Conservation (phyloP, 1,284 basidiomycete species). For the Microbotryum violaceum region DNA sequence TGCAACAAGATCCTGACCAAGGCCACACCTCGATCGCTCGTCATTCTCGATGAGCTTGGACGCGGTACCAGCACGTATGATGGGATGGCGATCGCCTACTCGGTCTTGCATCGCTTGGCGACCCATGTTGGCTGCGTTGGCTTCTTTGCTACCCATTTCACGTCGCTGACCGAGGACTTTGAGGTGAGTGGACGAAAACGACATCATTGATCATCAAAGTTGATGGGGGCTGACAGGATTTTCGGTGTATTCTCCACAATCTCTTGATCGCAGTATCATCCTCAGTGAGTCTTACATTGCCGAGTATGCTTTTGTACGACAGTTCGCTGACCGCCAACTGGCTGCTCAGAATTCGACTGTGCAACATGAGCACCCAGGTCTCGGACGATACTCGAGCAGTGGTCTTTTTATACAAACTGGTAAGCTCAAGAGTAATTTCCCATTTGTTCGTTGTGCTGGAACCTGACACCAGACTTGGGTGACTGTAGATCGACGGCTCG, state of each 20-base stretch:
- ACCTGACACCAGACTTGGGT: not conserved
- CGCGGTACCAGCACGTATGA: slow-evolving; percentile 69
- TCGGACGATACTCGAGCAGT: slow-evolving; percentile 82
- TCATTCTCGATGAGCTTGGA: slow-evolving; percentile 80
- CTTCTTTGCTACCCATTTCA: slow-evolving; percentile 67
- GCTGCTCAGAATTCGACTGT: slow-evolving; percentile 65
- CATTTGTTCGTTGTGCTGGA: slow-evolving; percentile 12
- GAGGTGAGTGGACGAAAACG: slow-evolving; percentile 36
- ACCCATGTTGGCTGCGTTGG: slow-evolving; percentile 76
- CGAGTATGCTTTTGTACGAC: too few species aligned
- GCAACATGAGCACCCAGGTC: slow-evolving; percentile 89
- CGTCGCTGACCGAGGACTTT: slow-evolving; percentile 76
- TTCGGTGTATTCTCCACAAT: not conserved
- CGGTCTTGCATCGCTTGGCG: slow-evolving; percentile 85
- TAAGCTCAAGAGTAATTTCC: slow-evolving; percentile 65
- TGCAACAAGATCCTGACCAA: slow-evolving; percentile 45
- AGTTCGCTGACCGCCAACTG: too few species aligned
- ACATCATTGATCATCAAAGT: not conserved
- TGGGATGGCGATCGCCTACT: slow-evolving; percentile 88
- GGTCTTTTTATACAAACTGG: slow-evolving; percentile 86
- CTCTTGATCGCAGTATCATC: slow-evolving; percentile 55
- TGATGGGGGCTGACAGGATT: not conserved
- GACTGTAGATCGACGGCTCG: slow-evolving; percentile 22
- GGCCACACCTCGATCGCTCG: slow-evolving; percentile 83
- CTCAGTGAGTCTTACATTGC: slow-evolving; percentile 16